Conservation (phyloP, 164 flowering plant genomes). For the Vitis amurensis region DNA sequence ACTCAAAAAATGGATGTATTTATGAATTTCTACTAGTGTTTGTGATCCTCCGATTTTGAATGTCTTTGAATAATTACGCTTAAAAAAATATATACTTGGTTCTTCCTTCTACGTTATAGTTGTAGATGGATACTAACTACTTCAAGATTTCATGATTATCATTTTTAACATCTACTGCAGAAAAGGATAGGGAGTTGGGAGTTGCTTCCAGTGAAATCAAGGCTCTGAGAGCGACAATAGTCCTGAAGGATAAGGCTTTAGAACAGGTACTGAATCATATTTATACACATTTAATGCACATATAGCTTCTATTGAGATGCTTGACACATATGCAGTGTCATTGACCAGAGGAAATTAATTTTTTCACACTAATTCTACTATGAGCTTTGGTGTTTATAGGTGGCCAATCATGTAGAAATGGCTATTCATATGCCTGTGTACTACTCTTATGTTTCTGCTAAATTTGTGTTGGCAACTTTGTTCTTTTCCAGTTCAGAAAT, state of each 20-base stretch:
- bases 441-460: background rate
- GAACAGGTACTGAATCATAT: constrained; percentile 58
- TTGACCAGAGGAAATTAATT: too few relatives aligned
- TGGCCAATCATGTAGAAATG: too few relatives aligned
- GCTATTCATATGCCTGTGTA: background rate
- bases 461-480: constrained; percentile 5
- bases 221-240: constrained; percentile 61
- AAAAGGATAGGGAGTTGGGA: constrained; percentile 63
- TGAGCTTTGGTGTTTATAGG: too few relatives aligned
- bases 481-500: constrained; percentile 48
- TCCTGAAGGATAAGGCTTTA: constrained; percentile 71
- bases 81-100: too few relatives aligned
- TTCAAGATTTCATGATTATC: background rate
- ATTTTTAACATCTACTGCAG: constrained; percentile 28
- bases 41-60: too few relatives aligned
- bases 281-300: background rate
- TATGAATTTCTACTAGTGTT: too few relatives aligned
- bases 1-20: too few relatives aligned
- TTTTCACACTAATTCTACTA: too few relatives aligned
- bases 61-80: too few relatives aligned
- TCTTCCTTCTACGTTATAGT: too few relatives aligned
- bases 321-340: background rate
- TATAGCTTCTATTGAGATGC: background rate
- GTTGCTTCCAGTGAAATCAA: constrained; percentile 64
- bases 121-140: background rate